Conservation (phyloP, 2,329 filamentous ascomycete species). For the Pseudogymnoascus sp. region DNA sequence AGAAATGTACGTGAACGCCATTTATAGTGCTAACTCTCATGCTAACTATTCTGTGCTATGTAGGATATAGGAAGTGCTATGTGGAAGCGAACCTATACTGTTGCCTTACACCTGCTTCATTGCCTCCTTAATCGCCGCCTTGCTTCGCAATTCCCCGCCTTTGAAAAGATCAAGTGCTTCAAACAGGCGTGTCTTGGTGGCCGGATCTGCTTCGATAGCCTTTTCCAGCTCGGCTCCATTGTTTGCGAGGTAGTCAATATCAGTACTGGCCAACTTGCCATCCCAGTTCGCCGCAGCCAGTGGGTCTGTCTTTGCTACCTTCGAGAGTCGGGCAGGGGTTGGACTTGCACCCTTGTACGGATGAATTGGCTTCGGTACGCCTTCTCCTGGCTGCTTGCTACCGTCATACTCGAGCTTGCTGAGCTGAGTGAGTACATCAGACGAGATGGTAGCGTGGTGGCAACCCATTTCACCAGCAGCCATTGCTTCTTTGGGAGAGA, state of each 20-base stretch:
- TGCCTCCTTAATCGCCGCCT: constrained; percentile 30
- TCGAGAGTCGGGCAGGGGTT: constrained; percentile 28
- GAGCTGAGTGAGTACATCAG: constrained; percentile 32
- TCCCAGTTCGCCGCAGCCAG: constrained; percentile 32
- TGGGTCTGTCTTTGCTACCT: constrained; percentile 32
- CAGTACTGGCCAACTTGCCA: constrained; percentile 31
- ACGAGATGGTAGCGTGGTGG: constrained; percentile 37
- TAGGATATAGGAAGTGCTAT: not conserved
- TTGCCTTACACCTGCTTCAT: constrained; percentile 18
- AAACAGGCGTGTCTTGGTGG: constrained; percentile 30
- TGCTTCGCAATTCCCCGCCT: constrained; percentile 31
- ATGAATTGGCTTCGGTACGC: constrained; percentile 33
- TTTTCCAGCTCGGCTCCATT: constrained; percentile 35
- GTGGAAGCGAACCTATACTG: not conserved
- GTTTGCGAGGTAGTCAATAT: constrained; percentile 39
- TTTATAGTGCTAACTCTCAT: not conserved
- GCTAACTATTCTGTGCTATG: not conserved
- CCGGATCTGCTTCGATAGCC: constrained; percentile 33
- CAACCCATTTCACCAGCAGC: constrained; percentile 38
- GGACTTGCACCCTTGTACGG: constrained; percentile 30
- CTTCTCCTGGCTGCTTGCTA: constrained; percentile 31
- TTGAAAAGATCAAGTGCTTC: constrained; percentile 35
- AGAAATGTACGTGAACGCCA: not conserved
- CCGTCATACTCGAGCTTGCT: constrained; percentile 31
- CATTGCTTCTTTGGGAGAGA: constrained; percentile 36